phyloP scores from a whole-genome alignment of 257 asterid genomes.

The Cinchona pubescens region DNA sequence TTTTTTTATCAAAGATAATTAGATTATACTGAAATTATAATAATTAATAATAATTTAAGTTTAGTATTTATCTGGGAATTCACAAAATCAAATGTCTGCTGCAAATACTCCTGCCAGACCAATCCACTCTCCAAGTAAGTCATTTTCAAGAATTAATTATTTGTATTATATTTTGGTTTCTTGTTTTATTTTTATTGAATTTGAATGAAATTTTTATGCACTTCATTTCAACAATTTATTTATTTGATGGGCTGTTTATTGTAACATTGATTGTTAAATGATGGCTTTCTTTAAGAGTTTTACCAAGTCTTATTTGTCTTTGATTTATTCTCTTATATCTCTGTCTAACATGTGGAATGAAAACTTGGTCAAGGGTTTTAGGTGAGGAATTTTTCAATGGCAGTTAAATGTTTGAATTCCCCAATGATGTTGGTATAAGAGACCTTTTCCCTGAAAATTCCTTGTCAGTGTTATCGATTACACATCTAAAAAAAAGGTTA shows the following conservation, averaged over 20 bases:
- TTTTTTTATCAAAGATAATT: background rate
- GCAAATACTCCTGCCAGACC: conserved; percentile 30
- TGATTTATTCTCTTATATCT: conserved; percentile 34
- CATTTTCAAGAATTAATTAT: background rate
- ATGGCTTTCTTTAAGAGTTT: conserved; percentile 35
- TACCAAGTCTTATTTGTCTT: conserved; percentile 39
- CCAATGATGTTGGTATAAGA: conserved; percentile 7
- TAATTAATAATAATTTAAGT: background rate
- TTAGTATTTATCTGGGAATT: conserved; percentile 15
- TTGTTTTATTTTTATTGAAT: conserved; percentile 3
- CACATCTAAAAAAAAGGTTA: no score
- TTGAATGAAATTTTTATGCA: conserved; percentile 44
- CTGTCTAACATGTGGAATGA: conserved; percentile 17
- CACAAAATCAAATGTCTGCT: conserved; percentile 38
- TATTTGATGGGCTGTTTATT: conserved; percentile 19
- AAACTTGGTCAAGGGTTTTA: conserved; percentile 50
- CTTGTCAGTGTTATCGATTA: no score
- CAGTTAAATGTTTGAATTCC: conserved; percentile 15
- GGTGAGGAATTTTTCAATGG: conserved; percentile 37
- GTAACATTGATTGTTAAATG: conserved; percentile 28
- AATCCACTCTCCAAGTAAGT: conserved; percentile 46
- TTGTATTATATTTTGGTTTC: background rate
- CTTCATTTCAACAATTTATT: no score
- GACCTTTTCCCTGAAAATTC: conserved; percentile 16
- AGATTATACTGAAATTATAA: background rate